Percentiles rank a stretch among this genome's conserved stretches.
phyloP scores from a whole-genome alignment of 495 filamentous ascomycete genomes.

The Penicilliopsis zonata region DNA sequence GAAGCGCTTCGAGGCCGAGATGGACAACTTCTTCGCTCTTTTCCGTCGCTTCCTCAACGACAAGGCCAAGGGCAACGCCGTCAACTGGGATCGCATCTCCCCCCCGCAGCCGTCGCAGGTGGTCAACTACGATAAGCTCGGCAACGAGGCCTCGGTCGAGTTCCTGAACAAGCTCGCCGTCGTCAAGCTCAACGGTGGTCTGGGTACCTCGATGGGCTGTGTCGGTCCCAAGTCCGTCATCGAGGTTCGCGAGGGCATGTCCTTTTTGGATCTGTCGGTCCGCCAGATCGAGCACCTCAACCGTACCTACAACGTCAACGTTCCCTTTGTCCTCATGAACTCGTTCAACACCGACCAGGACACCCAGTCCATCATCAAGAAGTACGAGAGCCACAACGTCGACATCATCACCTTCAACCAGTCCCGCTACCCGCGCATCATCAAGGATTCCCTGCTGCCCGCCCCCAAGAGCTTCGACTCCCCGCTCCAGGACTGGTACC shows the following conservation, averaged over 20 bases:
- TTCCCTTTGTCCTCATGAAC: constrained; percentile 99
- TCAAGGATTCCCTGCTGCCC: constrained; percentile 94
- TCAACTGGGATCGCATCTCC: constrained; percentile 94
- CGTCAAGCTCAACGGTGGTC: constrained; percentile 97
- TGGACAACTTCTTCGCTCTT: constrained; percentile 99
- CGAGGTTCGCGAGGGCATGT: constrained; percentile 99
- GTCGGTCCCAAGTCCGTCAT: constrained; percentile 99
- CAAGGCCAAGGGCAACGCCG: constrained; percentile 90
- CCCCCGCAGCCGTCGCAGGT: constrained; percentile 87
- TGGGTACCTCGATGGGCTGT: constrained; percentile 99
- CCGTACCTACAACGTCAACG: constrained; percentile 92
- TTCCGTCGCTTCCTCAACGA: constrained; percentile 97
- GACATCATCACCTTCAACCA: constrained; percentile 99
- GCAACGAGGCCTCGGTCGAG: constrained; percentile 74
- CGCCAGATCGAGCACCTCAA: constrained; percentile 99
- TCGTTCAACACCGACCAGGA: constrained; percentile 99
- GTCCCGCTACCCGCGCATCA: constrained; percentile 91
- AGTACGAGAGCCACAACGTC: constrained; percentile 99
- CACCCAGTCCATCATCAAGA: constrained; percentile 99
- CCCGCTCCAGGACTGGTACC: constrained; percentile 94
- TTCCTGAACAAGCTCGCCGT: constrained; percentile 97
- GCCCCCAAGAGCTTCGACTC: constrained; percentile 86
- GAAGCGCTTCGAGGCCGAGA: constrained; percentile 94
- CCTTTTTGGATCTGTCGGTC: constrained; percentile 97
- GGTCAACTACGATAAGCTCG: constrained; percentile 78